Conservation (phyloP, 768 basidiomycete species). For the Amylocystis lapponica region DNA sequence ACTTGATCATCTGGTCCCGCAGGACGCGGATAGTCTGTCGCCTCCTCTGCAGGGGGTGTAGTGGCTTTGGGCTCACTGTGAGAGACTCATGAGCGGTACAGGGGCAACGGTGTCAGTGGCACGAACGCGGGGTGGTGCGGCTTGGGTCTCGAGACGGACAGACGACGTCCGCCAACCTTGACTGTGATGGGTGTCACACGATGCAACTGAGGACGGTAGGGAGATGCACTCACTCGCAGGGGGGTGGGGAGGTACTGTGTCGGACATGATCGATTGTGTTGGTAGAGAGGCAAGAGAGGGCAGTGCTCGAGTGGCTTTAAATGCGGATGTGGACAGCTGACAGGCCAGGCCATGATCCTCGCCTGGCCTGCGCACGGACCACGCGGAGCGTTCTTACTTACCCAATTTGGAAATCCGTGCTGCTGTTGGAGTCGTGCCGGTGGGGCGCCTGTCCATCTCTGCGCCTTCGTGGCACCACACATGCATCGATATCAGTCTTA, state of each 20-base stretch:
- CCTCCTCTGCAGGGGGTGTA: constrained; percentile 4
- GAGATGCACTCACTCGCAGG: constrained; percentile 13
- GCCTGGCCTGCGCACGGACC: background rate
- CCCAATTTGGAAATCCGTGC: constrained; percentile 3
- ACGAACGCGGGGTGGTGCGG: constrained; percentile 7
- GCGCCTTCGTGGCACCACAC: background rate
- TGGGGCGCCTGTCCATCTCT: background rate
- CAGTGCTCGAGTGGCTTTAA: background rate
- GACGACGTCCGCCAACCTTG: constrained; percentile 18
- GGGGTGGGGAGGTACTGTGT: constrained; percentile 12
- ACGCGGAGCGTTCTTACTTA: constrained; percentile 8
- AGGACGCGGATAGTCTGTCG: constrained; percentile 17
- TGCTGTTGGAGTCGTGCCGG: background rate
- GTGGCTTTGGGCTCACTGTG: constrained; percentile 8
- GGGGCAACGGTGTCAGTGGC: background rate
- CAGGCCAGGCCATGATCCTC: background rate
- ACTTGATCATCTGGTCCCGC: constrained; percentile 14
- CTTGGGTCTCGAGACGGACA: constrained; percentile 14
- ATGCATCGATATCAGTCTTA: background rate
- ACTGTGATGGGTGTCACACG: constrained; percentile 5
- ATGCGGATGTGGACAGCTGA: background rate
- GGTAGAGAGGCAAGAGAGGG: too few relatives aligned
- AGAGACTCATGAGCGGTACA: background rate
- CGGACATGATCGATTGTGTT: constrained; percentile 6
- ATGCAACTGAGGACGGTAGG: background rate